Conservation (phyloP, 345 rosid genomes). For the Eutrema japonicum region DNA sequence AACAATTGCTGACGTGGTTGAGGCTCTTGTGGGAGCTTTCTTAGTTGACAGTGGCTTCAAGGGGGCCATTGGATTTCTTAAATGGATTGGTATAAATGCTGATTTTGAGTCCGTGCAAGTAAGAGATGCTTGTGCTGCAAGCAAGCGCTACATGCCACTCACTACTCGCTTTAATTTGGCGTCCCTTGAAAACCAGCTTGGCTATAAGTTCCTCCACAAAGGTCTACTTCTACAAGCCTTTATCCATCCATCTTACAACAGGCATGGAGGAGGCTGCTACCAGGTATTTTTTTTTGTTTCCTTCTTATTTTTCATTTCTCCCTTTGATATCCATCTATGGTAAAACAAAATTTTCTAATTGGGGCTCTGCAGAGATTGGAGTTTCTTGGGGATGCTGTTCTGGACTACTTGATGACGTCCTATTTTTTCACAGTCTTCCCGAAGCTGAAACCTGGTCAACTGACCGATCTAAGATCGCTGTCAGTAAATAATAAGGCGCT, state of each 20-base stretch:
- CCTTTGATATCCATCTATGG: slow-evolving; percentile 11
- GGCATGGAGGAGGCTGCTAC: slow-evolving; percentile 93
- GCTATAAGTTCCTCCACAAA: slow-evolving; percentile 61
- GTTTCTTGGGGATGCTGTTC: slow-evolving; percentile 96
- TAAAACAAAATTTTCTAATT: slow-evolving; percentile 32
- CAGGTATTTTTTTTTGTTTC: slow-evolving; percentile 56
- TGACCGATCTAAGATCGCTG: slow-evolving; percentile 87
- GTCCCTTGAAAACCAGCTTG: slow-evolving; percentile 57
- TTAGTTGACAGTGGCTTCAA: slow-evolving; percentile 89
- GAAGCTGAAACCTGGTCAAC: slow-evolving; percentile 84
- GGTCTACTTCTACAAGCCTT: slow-evolving; percentile 89
- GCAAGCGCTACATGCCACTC: slow-evolving; percentile 63
- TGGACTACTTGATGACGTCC: slow-evolving; percentile 91
- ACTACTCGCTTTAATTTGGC: slow-evolving; percentile 50
- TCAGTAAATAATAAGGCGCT: slow-evolving; percentile 79
- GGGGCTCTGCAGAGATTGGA: slow-evolving; percentile 73
- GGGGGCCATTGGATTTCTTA: slow-evolving; percentile 83
- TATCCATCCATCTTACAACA: slow-evolving; percentile 86
- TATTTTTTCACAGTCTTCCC: slow-evolving; percentile 81
- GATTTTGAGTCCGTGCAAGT: slow-evolving; percentile 67
- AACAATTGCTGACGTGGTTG: slow-evolving; percentile 90
- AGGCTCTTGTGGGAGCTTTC: slow-evolving; percentile 93
- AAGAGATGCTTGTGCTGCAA: slow-evolving; percentile 55
- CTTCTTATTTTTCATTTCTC: slow-evolving; percentile 3
- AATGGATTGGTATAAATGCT: slow-evolving; percentile 80